A percentile compares a stretch with the other conserved stretches of the same genome.
Evolutionary conservation across 257 asterid species (phyloP).

Genomic region (Cordia subcordata): DNA sequence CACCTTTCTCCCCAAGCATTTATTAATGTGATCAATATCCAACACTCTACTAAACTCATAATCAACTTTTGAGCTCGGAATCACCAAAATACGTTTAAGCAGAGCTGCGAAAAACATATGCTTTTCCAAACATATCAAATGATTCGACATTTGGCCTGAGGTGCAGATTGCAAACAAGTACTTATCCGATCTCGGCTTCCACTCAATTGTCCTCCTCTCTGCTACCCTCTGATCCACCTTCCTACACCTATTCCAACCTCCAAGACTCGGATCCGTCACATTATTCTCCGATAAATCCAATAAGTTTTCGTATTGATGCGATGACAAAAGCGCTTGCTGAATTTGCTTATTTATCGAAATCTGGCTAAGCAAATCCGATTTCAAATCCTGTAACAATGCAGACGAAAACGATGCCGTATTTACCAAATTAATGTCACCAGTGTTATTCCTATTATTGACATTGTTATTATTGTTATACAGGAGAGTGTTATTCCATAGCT

Average conservation of each 20-base stretch:
- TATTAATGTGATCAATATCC: constrained; percentile 78
- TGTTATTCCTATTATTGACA: constrained; percentile 9
- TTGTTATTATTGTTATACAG: constrained; percentile 15
- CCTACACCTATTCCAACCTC: constrained; percentile 47
- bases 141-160: constrained; percentile 96
- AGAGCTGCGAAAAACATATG: constrained; percentile 91
- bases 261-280: constrained; percentile 38
- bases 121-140: constrained; percentile 90
- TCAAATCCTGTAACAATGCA: constrained; percentile 38
- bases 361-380: constrained; percentile 51
- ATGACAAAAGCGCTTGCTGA: constrained; percentile 61
- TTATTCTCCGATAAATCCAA: constrained; percentile 33
- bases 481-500: constrained; percentile 56
- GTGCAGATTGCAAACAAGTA: constrained; percentile 78
- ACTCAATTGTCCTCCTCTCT: constrained; percentile 62
- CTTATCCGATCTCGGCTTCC: constrained; percentile 79
- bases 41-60: constrained; percentile 64
- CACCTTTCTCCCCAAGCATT: constrained; percentile 76
- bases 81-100: constrained; percentile 71
- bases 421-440: background rate
- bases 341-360: constrained; percentile 70
- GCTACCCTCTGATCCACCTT: constrained; percentile 64
- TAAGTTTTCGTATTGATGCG: constrained; percentile 45
- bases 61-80: constrained; percentile 87
- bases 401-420: constrained; percentile 5